A percentile compares a stretch with the other conserved stretches of the same genome.
These are phyloP conservation scores for Mrakia gelida DNA, from an alignment of 768 basidiomycete species.

Conservation along the genomic window DNA sequence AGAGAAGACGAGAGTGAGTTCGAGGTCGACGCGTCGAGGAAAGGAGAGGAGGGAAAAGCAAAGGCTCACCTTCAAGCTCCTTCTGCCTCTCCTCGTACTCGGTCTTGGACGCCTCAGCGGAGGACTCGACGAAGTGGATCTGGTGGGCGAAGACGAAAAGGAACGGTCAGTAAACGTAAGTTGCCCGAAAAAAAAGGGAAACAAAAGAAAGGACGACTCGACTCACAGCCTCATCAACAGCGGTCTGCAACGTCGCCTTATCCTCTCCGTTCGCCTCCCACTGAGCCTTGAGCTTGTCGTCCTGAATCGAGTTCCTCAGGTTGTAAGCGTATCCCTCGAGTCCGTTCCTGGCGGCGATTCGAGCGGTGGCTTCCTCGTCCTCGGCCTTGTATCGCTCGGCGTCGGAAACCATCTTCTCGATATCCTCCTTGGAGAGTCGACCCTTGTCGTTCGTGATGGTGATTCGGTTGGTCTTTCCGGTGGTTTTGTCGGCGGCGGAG, in stretches of 20 bases:
- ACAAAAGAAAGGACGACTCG: too few species aligned
- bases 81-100: slow-evolving; percentile 91
- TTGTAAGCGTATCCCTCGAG: slow-evolving; percentile 94
- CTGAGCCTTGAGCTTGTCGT: slow-evolving; percentile 61
- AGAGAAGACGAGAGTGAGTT: too few species aligned
- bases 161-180: too few species aligned
- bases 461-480: slow-evolving; percentile 89
- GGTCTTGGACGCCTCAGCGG: slow-evolving; percentile 85
- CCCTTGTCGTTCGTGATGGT: slow-evolving; percentile 97
- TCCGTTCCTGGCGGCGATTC: slow-evolving; percentile 80
- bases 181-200: too few species aligned
- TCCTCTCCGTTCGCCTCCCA: slow-evolving; percentile 71
- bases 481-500: slow-evolving; percentile 91
- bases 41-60: too few species aligned
- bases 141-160: too few species aligned
- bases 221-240: slow-evolving; percentile 63
- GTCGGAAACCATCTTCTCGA: slow-evolving; percentile 93
- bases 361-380: slow-evolving; percentile 76
- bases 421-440: slow-evolving; percentile 93
- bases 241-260: slow-evolving; percentile 73
- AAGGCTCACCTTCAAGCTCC: slow-evolving; percentile 61
- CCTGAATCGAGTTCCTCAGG: slow-evolving; percentile 78
- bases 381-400: slow-evolving; percentile 52
- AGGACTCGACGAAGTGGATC: slow-evolving; percentile 76
- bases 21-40: too few species aligned